A percentile compares a stretch with the other conserved stretches of the same genome.
Conservation (phyloP, 2,329 filamentous ascomycete genomes). For the Cladosporium sp. region DNA sequence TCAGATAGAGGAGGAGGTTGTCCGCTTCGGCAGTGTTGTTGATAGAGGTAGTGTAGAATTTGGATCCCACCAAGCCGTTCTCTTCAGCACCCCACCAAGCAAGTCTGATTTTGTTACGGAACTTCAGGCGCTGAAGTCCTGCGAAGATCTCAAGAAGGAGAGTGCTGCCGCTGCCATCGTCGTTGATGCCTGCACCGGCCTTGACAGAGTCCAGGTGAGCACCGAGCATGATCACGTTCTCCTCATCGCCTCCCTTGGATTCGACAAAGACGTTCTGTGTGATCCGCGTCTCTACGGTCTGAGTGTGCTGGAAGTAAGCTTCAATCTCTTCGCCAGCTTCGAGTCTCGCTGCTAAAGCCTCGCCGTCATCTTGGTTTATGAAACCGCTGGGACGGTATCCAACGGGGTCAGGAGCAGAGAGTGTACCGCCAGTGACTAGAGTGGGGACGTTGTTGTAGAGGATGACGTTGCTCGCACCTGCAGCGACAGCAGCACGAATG, state of each 20-base stretch:
- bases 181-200: constrained; percentile 38
- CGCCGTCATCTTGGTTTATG: constrained; percentile 56
- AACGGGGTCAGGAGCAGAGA: constrained; percentile 42
- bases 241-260: constrained; percentile 32
- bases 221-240: constrained; percentile 34
- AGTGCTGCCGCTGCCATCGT: constrained; percentile 36
- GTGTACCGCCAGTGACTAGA: constrained; percentile 24
- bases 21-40: constrained; percentile 28
- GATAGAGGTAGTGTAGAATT: constrained; percentile 36
- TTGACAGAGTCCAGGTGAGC: constrained; percentile 37
- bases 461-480: constrained; percentile 65
- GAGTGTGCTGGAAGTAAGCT: constrained; percentile 38
- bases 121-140: constrained; percentile 37
- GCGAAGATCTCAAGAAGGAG: constrained; percentile 36
- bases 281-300: constrained; percentile 40
- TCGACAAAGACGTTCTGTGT: constrained; percentile 40
- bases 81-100: constrained; percentile 39
- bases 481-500: constrained; percentile 66
- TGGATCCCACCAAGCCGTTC: constrained; percentile 34
- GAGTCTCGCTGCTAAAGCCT: constrained; percentile 50
- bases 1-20: constrained; percentile 36
- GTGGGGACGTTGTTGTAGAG: constrained; percentile 69
- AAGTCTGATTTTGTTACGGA: constrained; percentile 48
- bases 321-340: constrained; percentile 37
- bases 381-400: constrained; percentile 64